Percentiles rank a stretch among this genome's conserved stretches.
Evolutionary conservation across 2,329 filamentous ascomycete genomes (phyloP).

Genomic region (Cercospora sp.): DNA sequence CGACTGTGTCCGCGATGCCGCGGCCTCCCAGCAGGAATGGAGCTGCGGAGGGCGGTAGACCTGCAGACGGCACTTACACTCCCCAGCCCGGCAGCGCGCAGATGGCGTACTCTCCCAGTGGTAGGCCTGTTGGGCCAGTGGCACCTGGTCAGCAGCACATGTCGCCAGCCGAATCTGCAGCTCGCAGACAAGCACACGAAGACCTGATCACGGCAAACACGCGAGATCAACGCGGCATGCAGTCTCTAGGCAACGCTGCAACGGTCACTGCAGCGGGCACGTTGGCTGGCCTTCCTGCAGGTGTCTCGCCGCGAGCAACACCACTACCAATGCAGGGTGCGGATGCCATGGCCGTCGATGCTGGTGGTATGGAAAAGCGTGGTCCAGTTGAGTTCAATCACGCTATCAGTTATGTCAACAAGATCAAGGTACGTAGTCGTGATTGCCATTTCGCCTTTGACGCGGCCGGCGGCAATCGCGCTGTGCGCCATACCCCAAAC

Average conservation of each 20-base stretch:
- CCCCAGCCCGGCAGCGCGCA: conserved; percentile 41
- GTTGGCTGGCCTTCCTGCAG: conserved; percentile 48
- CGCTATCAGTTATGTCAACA: conserved; percentile 98
- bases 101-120: conserved; percentile 49
- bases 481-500: background rate
- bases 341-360: conserved; percentile 52
- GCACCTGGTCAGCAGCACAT: conserved; percentile 36
- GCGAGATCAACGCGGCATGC: conserved; percentile 66
- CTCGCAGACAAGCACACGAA: conserved; percentile 35
- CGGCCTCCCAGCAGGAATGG: conserved; percentile 44
- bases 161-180: conserved; percentile 34
- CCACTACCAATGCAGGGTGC: conserved; percentile 58
- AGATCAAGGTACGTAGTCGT: conserved; percentile 78
- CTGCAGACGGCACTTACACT: conserved; percentile 44
- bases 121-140: conserved; percentile 46
- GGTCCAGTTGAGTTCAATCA: conserved; percentile 98
- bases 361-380: conserved; percentile 69
- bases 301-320: conserved; percentile 54
- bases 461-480: background rate
- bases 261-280: conserved; percentile 58
- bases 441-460: background rate
- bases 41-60: conserved; percentile 29
- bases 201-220: conserved; percentile 51
- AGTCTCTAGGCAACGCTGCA: conserved; percentile 62
- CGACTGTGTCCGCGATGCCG: conserved; percentile 85